Percentiles rank a stretch among this genome's conserved stretches.
Conservation (phyloP, 352 stramenopile species). For the Globisporangium iwayamae region DNA sequence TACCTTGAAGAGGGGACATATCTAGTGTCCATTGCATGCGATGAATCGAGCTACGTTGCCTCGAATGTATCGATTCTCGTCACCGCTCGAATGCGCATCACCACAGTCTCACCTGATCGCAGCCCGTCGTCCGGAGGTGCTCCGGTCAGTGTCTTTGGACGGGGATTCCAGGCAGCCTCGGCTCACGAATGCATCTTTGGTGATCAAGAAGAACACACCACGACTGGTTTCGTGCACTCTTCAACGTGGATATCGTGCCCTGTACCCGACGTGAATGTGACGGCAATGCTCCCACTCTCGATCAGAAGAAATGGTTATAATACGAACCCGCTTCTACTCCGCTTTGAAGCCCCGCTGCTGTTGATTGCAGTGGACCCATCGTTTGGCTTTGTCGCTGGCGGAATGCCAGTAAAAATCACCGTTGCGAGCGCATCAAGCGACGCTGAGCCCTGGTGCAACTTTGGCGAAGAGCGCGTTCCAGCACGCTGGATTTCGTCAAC, state of each 20-base stretch:
- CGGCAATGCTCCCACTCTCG: slow-evolving; percentile 20
- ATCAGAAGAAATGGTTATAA: slow-evolving; percentile 8
- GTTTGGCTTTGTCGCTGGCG: slow-evolving; percentile 31
- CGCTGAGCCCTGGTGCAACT: slow-evolving; percentile 24
- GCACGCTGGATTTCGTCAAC: slow-evolving; percentile 18
- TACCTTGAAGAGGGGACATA: slow-evolving; percentile 19
- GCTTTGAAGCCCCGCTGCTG: slow-evolving; percentile 26
- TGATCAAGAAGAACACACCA: not conserved
- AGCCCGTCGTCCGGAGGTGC: slow-evolving; percentile 21
- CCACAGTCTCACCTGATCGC: slow-evolving; percentile 17
- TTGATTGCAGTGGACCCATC: slow-evolving; percentile 17
- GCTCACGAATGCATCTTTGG: slow-evolving; percentile 27
- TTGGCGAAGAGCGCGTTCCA: slow-evolving; percentile 17
- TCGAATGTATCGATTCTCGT: slow-evolving; percentile 19
- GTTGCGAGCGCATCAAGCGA: slow-evolving; percentile 9
- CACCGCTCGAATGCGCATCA: slow-evolving; percentile 19
- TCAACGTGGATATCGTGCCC: slow-evolving; percentile 11
- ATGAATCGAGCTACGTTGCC: slow-evolving; percentile 31
- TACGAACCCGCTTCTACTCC: slow-evolving; percentile 35
- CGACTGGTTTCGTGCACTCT: slow-evolving; percentile 12
- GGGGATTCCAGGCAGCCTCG: slow-evolving; percentile 13
- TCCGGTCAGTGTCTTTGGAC: slow-evolving; percentile 23
- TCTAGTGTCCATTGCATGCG: slow-evolving; percentile 29
- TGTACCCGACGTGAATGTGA: slow-evolving; percentile 18
- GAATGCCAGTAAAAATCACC: slow-evolving; percentile 21